Base-by-base conservation (phyloP, 805 yeast species). In the Candida insectorum region DNA sequence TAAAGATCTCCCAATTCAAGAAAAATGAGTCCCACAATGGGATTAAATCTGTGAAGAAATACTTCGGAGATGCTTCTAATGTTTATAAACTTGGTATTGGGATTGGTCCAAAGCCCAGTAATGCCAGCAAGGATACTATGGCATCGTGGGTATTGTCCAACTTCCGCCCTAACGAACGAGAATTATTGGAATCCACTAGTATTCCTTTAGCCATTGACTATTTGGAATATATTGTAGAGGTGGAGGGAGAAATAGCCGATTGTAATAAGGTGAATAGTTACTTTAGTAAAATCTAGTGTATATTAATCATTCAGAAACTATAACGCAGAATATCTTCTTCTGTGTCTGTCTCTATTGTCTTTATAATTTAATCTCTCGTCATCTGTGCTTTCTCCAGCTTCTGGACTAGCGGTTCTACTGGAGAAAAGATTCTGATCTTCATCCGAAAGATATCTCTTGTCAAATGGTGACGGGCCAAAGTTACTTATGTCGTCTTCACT, bases 11-110 rank as follows among this genome's bases (percentile, higher is more conserved):
- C 12, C 44, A 39, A n/a, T 45, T 57, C 31, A 61, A 58, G 46
- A 54, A 54, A 28, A 61, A 55, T 33, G 69, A 61, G 37, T 58
- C 67, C 3, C 72, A 65, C 40, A 62, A 63, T 33, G 72, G 72
- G 5, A 41, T 65, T 26, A 58, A 54, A 32, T 47, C 56, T 9
- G 39, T 61, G 11, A 41, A 40, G 18, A 40, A 39, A n/a, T 12
- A n/a, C 11, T 30, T 39, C 6, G 13, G 29, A 8, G 30, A 31
- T 20, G 38, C 31, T 6, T 9, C 17, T 12, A 27, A 29, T 12
- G 38, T 52, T 1, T 58, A 41, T 32, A 65, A 62, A 40, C 44
- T 65, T 13, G 70, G 67, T 0, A 41, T 65, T 3, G 71, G 67
- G 2, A 60, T 65, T 17, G 72, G 72, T 2, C 72, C 72, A 5